Evolutionary conservation across 2,329 filamentous ascomycete species (phyloP), one percentile per base, ranked within the genome.

Genomic region (Trichoderma cornu-damae): DNA sequence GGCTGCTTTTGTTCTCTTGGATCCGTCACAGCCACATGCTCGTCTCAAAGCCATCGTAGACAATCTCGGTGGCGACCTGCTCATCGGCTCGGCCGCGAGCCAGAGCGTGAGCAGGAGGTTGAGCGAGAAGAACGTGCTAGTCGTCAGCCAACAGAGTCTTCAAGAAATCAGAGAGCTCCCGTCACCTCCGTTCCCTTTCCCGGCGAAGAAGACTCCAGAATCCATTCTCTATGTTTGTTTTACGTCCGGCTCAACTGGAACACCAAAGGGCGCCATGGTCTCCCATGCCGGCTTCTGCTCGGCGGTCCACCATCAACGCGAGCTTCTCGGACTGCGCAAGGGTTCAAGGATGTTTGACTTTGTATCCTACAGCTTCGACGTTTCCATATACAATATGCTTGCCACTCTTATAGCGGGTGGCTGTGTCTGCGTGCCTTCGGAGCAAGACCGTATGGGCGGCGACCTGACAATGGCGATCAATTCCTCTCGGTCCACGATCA

Each of bases 231-330:
- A 68, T 43, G 76, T 79, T 61, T 77, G 80, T 64, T 82, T 81
- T 66, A 83, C 80, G 6, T 82, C 79, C 1, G 80, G 80, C 30
- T 80, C 75, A 38, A 82, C 80, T 0, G 80, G 80, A 6, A 71
- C 68, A 8, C 80, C 80, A 0, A 83, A 83, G 64, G 79, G 79
- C 18, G 77, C 80, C 12, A 71, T 79, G 12, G 67, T 76, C 49
- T 70, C 70, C 2, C 74, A 77, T 53, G 65, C 61, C 18, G 72
- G 74, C 52, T 72, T 72, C 52, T 68, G 70, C 35, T 72, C 71
- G 34, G 72, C 73, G 35, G 68, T 72, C 12, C 57, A 72, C 14
- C 72, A 73, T 9, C 69, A 74, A 24, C 69, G 65, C 3, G 62
- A 70, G 7, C 63, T 66, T 12, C 1, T 28, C 58, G 3, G 38